A percentile compares a stretch with the other conserved stretches of the same genome.
These are phyloP conservation scores for Rosellinia necatrix DNA, from an alignment of 2,329 filamentous ascomycete genomes.

Conservation along the genomic window DNA sequence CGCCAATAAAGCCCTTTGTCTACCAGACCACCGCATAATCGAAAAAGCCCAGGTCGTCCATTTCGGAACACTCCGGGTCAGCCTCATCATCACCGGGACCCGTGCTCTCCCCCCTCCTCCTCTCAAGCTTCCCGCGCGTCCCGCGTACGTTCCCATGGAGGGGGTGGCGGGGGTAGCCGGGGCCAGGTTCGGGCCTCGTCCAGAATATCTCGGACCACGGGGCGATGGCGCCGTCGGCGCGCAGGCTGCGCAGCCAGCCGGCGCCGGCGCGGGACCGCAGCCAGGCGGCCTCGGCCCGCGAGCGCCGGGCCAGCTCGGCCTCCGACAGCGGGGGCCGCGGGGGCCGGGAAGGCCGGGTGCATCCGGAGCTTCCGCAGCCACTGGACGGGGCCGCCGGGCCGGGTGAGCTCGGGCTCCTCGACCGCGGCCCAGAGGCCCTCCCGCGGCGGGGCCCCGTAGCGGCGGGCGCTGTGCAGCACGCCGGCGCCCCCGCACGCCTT, in stretches of 20 bases:
- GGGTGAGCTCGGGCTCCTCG: constrained; percentile 12
- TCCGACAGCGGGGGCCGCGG: too few species aligned
- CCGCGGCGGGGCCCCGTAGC: constrained; percentile 1
- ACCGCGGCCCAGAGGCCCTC: constrained; percentile 15
- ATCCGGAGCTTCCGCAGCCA: not conserved
- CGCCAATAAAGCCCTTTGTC: too few species aligned
- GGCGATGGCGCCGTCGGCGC: not conserved
- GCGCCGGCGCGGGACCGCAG: not conserved
- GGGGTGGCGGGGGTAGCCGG: too few species aligned
- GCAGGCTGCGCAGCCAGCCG: not conserved
- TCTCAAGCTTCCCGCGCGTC: too few species aligned
- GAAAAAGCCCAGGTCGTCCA: too few species aligned
- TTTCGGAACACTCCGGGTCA: too few species aligned
- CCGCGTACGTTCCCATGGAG: too few species aligned
- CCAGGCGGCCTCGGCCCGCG: not conserved
- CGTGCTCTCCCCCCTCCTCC: too few species aligned
- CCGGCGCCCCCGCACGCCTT: constrained; percentile 4
- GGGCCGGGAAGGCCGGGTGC: not conserved
- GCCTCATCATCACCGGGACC: too few species aligned
- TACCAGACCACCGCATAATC: too few species aligned
- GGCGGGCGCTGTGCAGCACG: constrained; percentile 9
- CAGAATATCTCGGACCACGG: not conserved
- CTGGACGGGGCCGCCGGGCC: not conserved
- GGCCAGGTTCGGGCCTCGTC: too few species aligned
- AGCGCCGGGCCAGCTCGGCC: not conserved